These are phyloP conservation scores for Suillus cothurnatus DNA, from an alignment of 768 basidiomycete genomes.

Conservation along the genomic window DNA sequence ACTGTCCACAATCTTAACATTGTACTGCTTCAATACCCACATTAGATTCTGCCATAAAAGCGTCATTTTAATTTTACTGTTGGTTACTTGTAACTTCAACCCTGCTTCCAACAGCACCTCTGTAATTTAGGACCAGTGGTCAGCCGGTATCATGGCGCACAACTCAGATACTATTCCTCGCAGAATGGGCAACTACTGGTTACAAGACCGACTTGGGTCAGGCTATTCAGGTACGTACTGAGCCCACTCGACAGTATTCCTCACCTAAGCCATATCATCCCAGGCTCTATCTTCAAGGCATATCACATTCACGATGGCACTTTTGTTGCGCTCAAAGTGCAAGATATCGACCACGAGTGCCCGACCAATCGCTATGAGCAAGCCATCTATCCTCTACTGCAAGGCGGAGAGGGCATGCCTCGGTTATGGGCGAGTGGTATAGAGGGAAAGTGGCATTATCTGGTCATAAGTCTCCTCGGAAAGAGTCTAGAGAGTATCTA, in stretches of 20 bases:
- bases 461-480: slow-evolving; percentile 79
- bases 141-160: slow-evolving; percentile 15
- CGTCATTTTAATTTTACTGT: neutral
- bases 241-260: neutral
- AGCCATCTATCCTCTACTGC: slow-evolving; percentile 64
- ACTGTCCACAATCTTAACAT: neutral
- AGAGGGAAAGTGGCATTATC: slow-evolving; percentile 63
- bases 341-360: slow-evolving; percentile 68
- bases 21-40: slow-evolving; percentile 1
- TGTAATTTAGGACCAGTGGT: slow-evolving; percentile 1
- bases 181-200: slow-evolving; percentile 59
- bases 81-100: neutral
- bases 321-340: slow-evolving; percentile 74
- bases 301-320: slow-evolving; percentile 55
- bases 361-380: slow-evolving; percentile 78
- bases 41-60: neutral
- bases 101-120: neutral
- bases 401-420: slow-evolving; percentile 76
- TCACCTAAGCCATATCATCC: slow-evolving; percentile 9
- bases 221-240: slow-evolving; percentile 66
- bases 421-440: slow-evolving; percentile 65
- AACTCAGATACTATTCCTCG: slow-evolving; percentile 29
- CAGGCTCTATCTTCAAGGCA: slow-evolving; percentile 74
- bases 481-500: slow-evolving; percentile 66
- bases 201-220: slow-evolving; percentile 63